Conservation (phyloP, 306 rosid genomes). For the Cercis canadensis region DNA sequence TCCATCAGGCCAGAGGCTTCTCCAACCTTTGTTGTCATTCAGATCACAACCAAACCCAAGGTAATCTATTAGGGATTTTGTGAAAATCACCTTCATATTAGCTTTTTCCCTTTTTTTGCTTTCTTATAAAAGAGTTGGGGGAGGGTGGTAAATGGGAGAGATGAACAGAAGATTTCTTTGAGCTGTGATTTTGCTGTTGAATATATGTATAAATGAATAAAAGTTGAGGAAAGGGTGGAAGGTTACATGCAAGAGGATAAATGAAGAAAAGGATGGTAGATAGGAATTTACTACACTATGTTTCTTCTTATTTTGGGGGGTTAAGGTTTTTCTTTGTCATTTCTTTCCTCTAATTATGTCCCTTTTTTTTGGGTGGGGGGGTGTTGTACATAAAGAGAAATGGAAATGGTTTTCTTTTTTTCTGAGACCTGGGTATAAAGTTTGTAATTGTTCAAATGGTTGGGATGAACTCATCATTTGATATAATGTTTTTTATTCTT, state of each 20-base stretch:
- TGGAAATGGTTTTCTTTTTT: conserved; percentile 36
- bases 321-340: conserved; percentile 39
- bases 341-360: conserved; percentile 42
- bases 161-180: conserved; percentile 48
- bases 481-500: conserved; percentile 65
- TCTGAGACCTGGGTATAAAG: conserved; percentile 70
- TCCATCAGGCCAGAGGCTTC: conserved; percentile 82
- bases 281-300: conserved; percentile 56
- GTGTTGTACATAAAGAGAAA: conserved; percentile 79
- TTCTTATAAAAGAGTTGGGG: conserved; percentile 36
- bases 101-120: conserved; percentile 48
- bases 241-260: conserved; percentile 48
- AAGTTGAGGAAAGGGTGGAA: conserved; percentile 54
- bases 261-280: conserved; percentile 52
- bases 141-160: conserved; percentile 53
- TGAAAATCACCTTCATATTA: conserved; percentile 41
- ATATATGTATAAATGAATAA: conserved; percentile 81
- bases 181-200: conserved; percentile 69
- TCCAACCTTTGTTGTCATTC: conserved; percentile 69
- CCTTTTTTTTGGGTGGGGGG: conserved; percentile 42
- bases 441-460: conserved; percentile 55
- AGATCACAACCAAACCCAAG: conserved; percentile 84
- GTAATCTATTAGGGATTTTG: conserved; percentile 49
- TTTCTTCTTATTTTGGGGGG: conserved; percentile 54
- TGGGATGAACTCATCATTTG: conserved; percentile 59